Conservation (phyloP, 192 early-diverging fungal genomes). For the Entomortierella beljakovae region DNA sequence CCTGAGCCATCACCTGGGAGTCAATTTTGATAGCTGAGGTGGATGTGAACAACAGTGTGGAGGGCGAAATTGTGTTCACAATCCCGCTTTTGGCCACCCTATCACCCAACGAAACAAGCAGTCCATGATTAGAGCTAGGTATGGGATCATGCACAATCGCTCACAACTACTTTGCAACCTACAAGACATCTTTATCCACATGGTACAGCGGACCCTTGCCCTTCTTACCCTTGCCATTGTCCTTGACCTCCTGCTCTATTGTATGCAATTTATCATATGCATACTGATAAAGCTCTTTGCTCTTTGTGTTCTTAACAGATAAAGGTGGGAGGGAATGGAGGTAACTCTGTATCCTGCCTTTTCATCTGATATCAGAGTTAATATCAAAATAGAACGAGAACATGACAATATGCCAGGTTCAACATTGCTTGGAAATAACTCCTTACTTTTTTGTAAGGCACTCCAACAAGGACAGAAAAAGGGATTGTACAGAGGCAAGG, state of each 20-base stretch:
- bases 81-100: conserved; percentile 27
- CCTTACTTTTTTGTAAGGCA: conserved; percentile 13
- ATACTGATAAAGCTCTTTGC: conserved; percentile 28
- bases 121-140: conserved; percentile 13
- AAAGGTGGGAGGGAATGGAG: conserved; percentile 20
- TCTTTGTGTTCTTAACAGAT: conserved; percentile 28
- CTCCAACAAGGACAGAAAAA: conserved; percentile 28
- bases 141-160: background rate
- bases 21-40: conserved; percentile 4
- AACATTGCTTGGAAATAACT: conserved; percentile 6
- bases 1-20: conserved; percentile 14
- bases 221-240: background rate
- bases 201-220: conserved; percentile 2
- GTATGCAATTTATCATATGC: conserved; percentile 1
- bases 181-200: conserved; percentile 27
- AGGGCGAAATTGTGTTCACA: conserved; percentile 29
- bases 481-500: conserved; percentile 22
- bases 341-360: conserved; percentile 18
- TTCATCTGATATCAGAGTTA: conserved; percentile 20
- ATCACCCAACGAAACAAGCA: conserved; percentile 23
- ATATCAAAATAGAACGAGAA: conserved; percentile 2
- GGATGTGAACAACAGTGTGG: conserved; percentile 13
- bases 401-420: conserved; percentile 3
- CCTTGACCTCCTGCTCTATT: conserved; percentile 14
- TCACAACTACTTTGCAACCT: conserved; percentile 11